Percentiles rank a stretch among this genome's conserved stretches.
These are phyloP conservation scores for Saksenaea oblongispora DNA, from an alignment of 371 early-diverging fungal species.

Conservation along the genomic window DNA sequence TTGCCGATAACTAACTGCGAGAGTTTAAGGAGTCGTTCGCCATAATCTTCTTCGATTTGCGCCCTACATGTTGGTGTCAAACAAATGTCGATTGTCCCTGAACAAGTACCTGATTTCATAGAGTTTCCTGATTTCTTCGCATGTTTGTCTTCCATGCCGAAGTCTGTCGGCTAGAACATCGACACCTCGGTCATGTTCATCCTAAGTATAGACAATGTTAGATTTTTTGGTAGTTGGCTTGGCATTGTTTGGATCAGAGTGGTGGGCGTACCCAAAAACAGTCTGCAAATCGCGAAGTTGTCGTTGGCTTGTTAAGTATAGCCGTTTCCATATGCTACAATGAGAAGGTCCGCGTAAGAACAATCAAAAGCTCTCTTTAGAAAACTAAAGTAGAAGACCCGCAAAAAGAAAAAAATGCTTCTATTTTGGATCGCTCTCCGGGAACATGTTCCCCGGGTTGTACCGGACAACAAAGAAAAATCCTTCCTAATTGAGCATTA, in stretches of 20 bases:
- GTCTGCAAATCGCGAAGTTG: slow-evolving; percentile 18
- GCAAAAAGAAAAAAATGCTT: neutral
- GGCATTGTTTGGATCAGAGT: neutral
- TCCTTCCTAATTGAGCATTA: too few relatives aligned
- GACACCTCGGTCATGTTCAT: slow-evolving; percentile 22
- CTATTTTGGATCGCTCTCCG: too few relatives aligned
- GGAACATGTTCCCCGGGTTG: too few relatives aligned
- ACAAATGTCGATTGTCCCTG: neutral
- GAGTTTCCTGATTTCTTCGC: slow-evolving; percentile 25
- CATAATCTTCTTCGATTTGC: slow-evolving; percentile 43
- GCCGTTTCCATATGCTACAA: neutral
- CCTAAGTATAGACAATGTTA: neutral
- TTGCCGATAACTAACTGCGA: slow-evolving; percentile 34
- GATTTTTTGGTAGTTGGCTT: neutral
- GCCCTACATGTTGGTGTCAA: slow-evolving; percentile 13
- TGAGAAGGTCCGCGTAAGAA: neutral
- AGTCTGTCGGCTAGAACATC: slow-evolving; percentile 13
- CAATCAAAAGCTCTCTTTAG: neutral
- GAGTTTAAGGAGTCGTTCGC: slow-evolving; percentile 33
- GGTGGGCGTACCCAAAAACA: slow-evolving; percentile 17
- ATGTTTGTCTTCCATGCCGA: slow-evolving; percentile 21
- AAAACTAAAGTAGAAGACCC: neutral
- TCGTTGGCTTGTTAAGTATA: neutral
- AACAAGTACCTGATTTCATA: slow-evolving; percentile 24
- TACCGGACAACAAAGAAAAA: too few relatives aligned